phyloP scores from a whole-genome alignment of 768 basidiomycete species.

The Phanerochaete sordida region DNA sequence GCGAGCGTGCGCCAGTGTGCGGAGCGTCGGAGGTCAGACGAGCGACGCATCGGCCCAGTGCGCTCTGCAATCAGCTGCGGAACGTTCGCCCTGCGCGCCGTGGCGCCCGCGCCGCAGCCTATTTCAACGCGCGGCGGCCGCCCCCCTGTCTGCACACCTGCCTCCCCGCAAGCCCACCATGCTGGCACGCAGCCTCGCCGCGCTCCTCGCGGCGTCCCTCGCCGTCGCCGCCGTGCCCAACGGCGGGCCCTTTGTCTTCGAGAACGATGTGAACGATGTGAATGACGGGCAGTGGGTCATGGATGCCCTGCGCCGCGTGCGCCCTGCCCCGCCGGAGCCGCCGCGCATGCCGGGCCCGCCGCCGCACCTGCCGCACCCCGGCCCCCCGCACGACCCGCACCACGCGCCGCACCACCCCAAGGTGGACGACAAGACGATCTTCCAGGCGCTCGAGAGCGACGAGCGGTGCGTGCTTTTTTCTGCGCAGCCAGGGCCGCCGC shows the following conservation, averaged over 20 bases:
- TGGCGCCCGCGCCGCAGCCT: conserved; percentile 1
- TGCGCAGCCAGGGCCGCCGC: too few relatives aligned
- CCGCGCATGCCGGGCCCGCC: not conserved
- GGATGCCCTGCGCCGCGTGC: not conserved
- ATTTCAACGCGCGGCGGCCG: not conserved
- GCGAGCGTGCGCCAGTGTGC: not conserved
- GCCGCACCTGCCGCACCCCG: not conserved
- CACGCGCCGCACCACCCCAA: conserved; percentile 5
- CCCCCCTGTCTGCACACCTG: not conserved
- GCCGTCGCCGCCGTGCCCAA: conserved; percentile 14
- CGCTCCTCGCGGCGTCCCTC: conserved; percentile 17
- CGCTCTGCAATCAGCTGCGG: conserved; percentile 1
- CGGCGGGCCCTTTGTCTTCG: not conserved
- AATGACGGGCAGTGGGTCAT: not conserved
- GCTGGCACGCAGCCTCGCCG: conserved; percentile 19
- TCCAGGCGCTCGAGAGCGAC: conserved; percentile 24
- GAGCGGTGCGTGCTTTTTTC: conserved; percentile 19
- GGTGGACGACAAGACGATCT: conserved; percentile 23
- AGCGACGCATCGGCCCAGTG: conserved; percentile 4
- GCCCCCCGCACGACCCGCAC: not conserved
- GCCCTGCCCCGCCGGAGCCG: not conserved
- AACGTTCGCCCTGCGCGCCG: not conserved
- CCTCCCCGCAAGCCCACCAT: conserved; percentile 11
- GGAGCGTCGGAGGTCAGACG: not conserved
- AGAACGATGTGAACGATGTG: not conserved